Evolutionary conservation across 2,329 filamentous ascomycete species (phyloP), one percentile per base, ranked within the genome.

Genomic region (Elsinoe australis): DNA sequence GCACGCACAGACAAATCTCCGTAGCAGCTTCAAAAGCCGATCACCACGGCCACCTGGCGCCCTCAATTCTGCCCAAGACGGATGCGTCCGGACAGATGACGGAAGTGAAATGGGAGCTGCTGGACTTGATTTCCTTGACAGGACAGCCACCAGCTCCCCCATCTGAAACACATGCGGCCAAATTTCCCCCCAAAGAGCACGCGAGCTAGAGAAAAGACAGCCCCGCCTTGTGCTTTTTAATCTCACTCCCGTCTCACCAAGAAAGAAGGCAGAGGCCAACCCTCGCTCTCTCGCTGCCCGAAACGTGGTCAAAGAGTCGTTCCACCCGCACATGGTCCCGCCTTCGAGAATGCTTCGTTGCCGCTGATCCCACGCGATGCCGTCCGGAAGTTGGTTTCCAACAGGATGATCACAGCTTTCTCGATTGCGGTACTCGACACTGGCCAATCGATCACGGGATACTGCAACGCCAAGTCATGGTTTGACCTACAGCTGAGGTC

Each of bases 131-230:
- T n/a, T n/a, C n/a, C 22, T 17, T 42, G 38, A 42, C 38, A 42
- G 38, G 38, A 8, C 22, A 28, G 21, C 38, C 22, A 17, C 39
- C 39, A 14, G 8, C 10, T 2, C 24, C 19, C 26, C 7, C 18
- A 24, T 28, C 39, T 44, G 39, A 44, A 44, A 44, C 39, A 44
- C 14, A 26, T 32, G 24, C 39, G 39, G 39, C 28, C 39, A 44
- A 44, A 44, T 44, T 44, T 44, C 24, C 39, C n/a, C n/a, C n/a
- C n/a, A n/a, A n/a, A 44, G 39, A 32, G 39, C 39, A 44, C 39
- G 39, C 39, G 39, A 44, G 39, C 26, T 21, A 31, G 24, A 15
- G 32, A 22, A 15, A 41, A 26, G 28, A 39, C 19, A 39, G 35
- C 35, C 35, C 35, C 35, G 35, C 35, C 21, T n/a, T 39, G 9